Evolutionary conservation across 352 stramenopile species (phyloP).

Genomic region (Phytophthora fragariaefolia): DNA sequence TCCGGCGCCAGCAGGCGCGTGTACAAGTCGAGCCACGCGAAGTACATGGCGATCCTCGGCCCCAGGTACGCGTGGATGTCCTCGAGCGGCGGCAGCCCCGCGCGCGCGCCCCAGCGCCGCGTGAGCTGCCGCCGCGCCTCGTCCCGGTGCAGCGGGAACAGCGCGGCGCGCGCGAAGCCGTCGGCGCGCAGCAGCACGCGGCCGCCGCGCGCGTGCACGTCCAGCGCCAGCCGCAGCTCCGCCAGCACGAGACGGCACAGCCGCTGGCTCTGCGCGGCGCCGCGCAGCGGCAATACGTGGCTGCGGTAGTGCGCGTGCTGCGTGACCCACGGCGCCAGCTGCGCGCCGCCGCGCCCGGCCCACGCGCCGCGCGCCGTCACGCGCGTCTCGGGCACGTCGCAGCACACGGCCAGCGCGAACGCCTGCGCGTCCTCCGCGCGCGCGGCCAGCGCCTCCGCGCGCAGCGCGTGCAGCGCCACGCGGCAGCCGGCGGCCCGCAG

Average conservation of each 20-base stretch:
- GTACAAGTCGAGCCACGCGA: constrained; percentile 88
- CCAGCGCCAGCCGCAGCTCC: constrained; percentile 45
- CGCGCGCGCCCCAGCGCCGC: constrained; percentile 43
- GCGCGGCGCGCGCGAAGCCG: constrained; percentile 34
- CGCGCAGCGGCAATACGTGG: constrained; percentile 54
- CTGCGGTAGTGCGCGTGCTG: constrained; percentile 50
- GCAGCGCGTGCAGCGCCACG: constrained; percentile 51
- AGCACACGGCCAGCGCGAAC: constrained; percentile 55
- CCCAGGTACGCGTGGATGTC: constrained; percentile 75
- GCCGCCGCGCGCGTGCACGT: constrained; percentile 31
- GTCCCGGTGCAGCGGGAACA: constrained; percentile 72
- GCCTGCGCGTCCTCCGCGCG: constrained; percentile 43
- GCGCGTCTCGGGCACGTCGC: constrained; percentile 30
- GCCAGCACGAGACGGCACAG: constrained; percentile 60
- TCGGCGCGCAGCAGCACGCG: constrained; percentile 40
- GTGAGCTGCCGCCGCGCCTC: constrained; percentile 53
- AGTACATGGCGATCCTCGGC: constrained; percentile 75
- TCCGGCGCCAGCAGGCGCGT: constrained; percentile 76
- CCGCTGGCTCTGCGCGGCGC: constrained; percentile 60
- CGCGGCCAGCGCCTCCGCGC: constrained; percentile 34
- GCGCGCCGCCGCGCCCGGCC: constrained; percentile 20
- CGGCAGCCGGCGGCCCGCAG: constrained; percentile 50
- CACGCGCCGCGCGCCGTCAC: constrained; percentile 17
- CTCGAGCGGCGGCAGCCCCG: constrained; percentile 42
- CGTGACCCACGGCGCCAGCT: constrained; percentile 53